A percentile compares a stretch with the other conserved stretches of the same genome.
phyloP scores from a whole-genome alignment of 2,329 filamentous ascomycete genomes.

The Eutypa lata region DNA sequence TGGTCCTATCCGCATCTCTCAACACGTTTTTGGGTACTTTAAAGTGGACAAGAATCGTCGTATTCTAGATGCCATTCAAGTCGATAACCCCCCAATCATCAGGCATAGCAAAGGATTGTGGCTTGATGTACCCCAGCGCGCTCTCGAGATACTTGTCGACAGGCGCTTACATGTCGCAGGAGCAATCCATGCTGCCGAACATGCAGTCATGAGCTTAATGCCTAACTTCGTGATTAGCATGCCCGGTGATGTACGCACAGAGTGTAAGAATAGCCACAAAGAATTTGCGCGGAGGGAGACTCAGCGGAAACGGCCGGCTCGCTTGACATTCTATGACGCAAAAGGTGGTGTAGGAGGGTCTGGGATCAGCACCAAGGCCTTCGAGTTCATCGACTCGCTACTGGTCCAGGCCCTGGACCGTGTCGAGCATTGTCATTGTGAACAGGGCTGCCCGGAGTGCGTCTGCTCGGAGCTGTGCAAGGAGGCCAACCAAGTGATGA shows the following conservation, averaged over 20 bases:
- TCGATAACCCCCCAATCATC: slow-evolving; percentile 89
- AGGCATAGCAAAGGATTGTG: slow-evolving; percentile 87
- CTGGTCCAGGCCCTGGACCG: slow-evolving; percentile 72
- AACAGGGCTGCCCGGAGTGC: slow-evolving; percentile 84
- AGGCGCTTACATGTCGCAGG: slow-evolving; percentile 77
- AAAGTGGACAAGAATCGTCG: slow-evolving; percentile 85
- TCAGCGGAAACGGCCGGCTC: slow-evolving; percentile 75
- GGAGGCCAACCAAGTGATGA: slow-evolving; percentile 88
- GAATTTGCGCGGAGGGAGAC: slow-evolving; percentile 74
- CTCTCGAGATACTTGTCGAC: slow-evolving; percentile 73
- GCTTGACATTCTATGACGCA: slow-evolving; percentile 91
- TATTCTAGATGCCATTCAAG: slow-evolving; percentile 86
- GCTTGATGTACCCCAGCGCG: slow-evolving; percentile 81
- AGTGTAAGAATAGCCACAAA: slow-evolving; percentile 87
- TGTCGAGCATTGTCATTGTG: slow-evolving; percentile 72
- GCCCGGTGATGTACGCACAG: slow-evolving; percentile 88
- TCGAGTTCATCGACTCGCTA: slow-evolving; percentile 83
- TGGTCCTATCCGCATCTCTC: slow-evolving; percentile 79
- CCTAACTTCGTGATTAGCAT: slow-evolving; percentile 88
- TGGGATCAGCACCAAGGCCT: slow-evolving; percentile 88
- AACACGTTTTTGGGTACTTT: slow-evolving; percentile 94
- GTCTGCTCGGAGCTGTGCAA: slow-evolving; percentile 82
- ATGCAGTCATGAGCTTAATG: slow-evolving; percentile 81
- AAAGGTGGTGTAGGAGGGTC: slow-evolving; percentile 82
- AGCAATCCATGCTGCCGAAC: slow-evolving; percentile 91